phyloP scores from a whole-genome alignment of 169 alveolate genomes.

The Plasmodium cynomolgi region DNA sequence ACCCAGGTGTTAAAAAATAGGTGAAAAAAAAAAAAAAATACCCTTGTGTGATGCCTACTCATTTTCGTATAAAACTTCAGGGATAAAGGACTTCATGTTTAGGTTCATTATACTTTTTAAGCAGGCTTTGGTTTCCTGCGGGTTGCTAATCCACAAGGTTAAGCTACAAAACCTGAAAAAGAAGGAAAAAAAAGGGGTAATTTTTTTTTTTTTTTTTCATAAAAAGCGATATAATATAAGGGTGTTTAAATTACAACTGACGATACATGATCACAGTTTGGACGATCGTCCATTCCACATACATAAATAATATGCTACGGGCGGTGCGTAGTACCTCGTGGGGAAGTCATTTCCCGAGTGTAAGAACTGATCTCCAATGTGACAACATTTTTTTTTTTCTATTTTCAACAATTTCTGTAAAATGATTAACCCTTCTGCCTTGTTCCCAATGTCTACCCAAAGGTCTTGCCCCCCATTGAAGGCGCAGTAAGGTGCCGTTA shows the following conservation, averaged over 20 bases:
- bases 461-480: slow-evolving; percentile 81
- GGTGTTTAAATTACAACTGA: not conserved
- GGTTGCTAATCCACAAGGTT: slow-evolving; percentile 76
- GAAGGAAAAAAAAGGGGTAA: not conserved
- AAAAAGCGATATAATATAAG: not conserved
- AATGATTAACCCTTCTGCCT: slow-evolving; percentile 75
- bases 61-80: slow-evolving; percentile 57
- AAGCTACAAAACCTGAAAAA: slow-evolving; percentile 73
- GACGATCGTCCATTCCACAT: not conserved
- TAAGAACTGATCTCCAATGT: slow-evolving; percentile 80
- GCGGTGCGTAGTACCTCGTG: slow-evolving; percentile 65
- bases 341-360: slow-evolving; percentile 79
- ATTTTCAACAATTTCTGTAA: slow-evolving; percentile 69
- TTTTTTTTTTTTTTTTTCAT: not conserved
- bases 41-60: not conserved
- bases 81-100: slow-evolving; percentile 55
- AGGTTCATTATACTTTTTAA: slow-evolving; percentile 56
- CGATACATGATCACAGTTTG: not conserved
- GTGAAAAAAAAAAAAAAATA: not conserved
- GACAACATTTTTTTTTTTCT: slow-evolving; percentile 71
- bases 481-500: slow-evolving; percentile 78
- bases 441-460: slow-evolving; percentile 82
- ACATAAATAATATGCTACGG: not conserved
- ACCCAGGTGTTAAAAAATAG: not conserved
- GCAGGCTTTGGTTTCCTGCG: slow-evolving; percentile 78